A percentile compares a stretch with the other conserved stretches of the same genome.
Conservation (phyloP, 495 filamentous ascomycete species). For the Talaromyces ruber region DNA sequence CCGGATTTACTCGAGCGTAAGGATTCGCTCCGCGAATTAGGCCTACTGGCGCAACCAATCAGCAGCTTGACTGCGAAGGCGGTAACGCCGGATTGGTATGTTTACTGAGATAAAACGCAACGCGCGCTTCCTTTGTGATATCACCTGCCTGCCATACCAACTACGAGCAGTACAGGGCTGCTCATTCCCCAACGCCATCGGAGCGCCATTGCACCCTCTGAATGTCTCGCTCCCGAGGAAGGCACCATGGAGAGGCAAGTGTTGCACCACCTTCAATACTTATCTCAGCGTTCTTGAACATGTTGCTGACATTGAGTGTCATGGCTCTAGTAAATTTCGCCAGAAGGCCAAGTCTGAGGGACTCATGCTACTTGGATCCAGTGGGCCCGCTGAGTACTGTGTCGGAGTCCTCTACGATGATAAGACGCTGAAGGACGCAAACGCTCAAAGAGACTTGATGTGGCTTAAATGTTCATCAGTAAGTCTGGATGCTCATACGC, state of each 20-base stretch:
- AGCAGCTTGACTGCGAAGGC: too few species aligned
- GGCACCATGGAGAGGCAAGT: not conserved
- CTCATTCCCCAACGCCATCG: not conserved
- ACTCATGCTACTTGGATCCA: not conserved
- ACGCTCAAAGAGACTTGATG: not conserved
- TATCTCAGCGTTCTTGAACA: not conserved
- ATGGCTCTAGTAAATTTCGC: not conserved
- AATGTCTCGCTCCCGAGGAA: not conserved
- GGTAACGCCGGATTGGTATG: too few species aligned
- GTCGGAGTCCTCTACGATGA: constrained; percentile 1
- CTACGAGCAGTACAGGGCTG: not conserved
- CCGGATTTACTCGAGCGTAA: too few species aligned
- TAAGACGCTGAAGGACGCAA: not conserved
- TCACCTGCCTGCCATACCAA: not conserved
- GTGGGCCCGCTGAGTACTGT: not conserved
- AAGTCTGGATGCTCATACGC: not conserved
- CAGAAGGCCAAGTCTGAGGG: not conserved
- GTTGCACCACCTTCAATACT: not conserved
- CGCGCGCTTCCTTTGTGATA: not conserved
- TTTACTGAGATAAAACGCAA: too few species aligned
- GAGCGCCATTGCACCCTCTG: not conserved
- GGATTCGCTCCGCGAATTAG: too few species aligned
- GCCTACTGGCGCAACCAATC: too few species aligned
- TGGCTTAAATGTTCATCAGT: not conserved
- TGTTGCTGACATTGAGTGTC: not conserved